These are phyloP conservation scores for Ceratobasidium papillatum DNA, from an alignment of 1,284 basidiomycete species.

Conservation along the genomic window DNA sequence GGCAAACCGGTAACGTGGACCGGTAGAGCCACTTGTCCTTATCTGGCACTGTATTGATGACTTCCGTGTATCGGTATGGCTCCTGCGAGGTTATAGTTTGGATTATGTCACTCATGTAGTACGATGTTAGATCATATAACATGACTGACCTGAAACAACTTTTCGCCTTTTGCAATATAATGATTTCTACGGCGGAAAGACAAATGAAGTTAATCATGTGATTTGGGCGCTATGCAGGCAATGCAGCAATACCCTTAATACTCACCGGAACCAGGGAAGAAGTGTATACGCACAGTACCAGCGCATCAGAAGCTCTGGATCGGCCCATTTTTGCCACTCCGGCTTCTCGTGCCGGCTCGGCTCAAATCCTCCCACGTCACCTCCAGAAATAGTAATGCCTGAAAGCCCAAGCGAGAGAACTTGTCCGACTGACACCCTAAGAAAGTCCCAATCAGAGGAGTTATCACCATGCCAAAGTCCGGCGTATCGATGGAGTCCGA, in stretches of 20 bases:
- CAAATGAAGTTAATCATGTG: not conserved
- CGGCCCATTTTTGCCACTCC: slow-evolving; percentile 24
- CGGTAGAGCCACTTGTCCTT: slow-evolving; percentile 38
- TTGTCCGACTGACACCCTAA: slow-evolving; percentile 39
- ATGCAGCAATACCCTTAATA: not conserved
- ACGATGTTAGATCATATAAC: not conserved
- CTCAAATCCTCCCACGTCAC: slow-evolving; percentile 40
- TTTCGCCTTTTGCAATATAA: slow-evolving; percentile 39
- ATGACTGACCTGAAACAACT: slow-evolving; percentile 34
- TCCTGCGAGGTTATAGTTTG: not conserved
- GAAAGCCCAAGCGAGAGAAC: slow-evolving; percentile 40
- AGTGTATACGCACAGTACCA: slow-evolving; percentile 40
- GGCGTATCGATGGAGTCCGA: slow-evolving; percentile 40
- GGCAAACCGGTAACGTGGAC: slow-evolving; percentile 24
- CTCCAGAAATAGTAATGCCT: slow-evolving; percentile 37
- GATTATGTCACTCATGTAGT: not conserved
- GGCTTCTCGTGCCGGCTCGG: too few species aligned
- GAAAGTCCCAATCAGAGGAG: slow-evolving; percentile 34
- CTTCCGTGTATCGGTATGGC: slow-evolving; percentile 28
- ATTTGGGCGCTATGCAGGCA: not conserved
- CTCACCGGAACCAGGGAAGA: slow-evolving; percentile 37
- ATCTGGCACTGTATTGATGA: slow-evolving; percentile 20
- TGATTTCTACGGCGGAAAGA: slow-evolving; percentile 13
- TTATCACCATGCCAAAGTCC: slow-evolving; percentile 41
- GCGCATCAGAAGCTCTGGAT: slow-evolving; percentile 40